Evolutionary conservation across 73 alveolate species (phyloP).

Genomic region (Paraurostyla sp.): DNA sequence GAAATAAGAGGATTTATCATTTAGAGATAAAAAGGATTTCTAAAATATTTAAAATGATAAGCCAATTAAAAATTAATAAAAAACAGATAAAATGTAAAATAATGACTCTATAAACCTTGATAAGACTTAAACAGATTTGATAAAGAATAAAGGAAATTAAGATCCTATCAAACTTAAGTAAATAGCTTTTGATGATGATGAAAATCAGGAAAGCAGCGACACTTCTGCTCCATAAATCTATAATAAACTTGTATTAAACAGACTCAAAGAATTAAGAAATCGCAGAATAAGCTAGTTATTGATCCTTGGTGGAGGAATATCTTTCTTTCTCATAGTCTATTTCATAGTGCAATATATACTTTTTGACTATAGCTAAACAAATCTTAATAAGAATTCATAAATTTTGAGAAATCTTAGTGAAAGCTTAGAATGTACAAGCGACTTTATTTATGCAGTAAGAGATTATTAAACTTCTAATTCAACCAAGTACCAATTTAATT

Average conservation of each 20-base stretch:
- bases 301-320: neutral
- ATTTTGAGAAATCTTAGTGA: neutral
- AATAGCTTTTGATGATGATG: neutral
- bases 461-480: neutral
- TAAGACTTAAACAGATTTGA: neutral
- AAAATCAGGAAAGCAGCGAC: neutral
- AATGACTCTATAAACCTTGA: no score
- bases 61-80: no score
- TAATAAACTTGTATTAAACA: neutral
- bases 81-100: no score
- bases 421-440: constrained; percentile 26
- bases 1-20: neutral
- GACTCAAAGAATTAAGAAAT: constrained; percentile 4
- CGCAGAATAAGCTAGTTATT: neutral
- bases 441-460: neutral
- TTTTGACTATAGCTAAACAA: neutral
- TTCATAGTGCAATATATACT: neutral
- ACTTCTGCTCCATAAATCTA: neutral
- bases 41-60: no score
- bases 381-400: neutral
- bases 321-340: neutral
- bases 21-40: neutral
- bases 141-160: neutral
- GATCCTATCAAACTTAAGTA: neutral
- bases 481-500: neutral